A percentile compares a stretch with the other conserved stretches of the same genome.
Evolutionary conservation across 1,139 yeast genomes (phyloP).

Genomic region (Lodderomyces jiufengensis): DNA sequence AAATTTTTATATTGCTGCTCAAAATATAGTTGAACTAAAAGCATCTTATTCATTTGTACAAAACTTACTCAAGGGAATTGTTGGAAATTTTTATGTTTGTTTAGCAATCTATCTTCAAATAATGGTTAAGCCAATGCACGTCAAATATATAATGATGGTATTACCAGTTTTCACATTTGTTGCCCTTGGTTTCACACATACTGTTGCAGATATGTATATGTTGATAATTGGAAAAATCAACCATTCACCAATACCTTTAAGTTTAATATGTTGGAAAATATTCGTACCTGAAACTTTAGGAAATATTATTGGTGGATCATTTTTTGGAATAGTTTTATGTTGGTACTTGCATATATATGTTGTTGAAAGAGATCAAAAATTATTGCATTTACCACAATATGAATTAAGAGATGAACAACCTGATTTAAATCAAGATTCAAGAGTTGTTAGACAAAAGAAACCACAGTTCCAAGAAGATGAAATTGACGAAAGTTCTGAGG

Average conservation of each 20-base stretch:
- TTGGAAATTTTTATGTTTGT: slow-evolving; percentile 74
- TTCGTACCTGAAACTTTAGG: slow-evolving; percentile 67
- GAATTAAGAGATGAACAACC: slow-evolving; percentile 80
- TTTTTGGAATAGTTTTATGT: slow-evolving; percentile 59
- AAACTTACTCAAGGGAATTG: slow-evolving; percentile 61
- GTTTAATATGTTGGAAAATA: slow-evolving; percentile 66
- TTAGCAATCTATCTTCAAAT: slow-evolving; percentile 72
- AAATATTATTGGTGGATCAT: slow-evolving; percentile 66
- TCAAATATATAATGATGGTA: slow-evolving; percentile 59
- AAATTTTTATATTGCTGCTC: slow-evolving; percentile 44
- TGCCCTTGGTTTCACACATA: slow-evolving; percentile 69
- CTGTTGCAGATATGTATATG: slow-evolving; percentile 76
- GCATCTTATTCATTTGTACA: slow-evolving; percentile 48
- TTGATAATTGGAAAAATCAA: slow-evolving; percentile 64
- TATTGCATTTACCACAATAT: slow-evolving; percentile 58
- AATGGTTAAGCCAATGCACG: slow-evolving; percentile 79
- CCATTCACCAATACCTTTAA: slow-evolving; percentile 59
- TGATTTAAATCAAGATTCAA: slow-evolving; percentile 67
- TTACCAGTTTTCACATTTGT: slow-evolving; percentile 75
- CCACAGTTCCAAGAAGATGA: slow-evolving; percentile 13
- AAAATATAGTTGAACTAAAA: slow-evolving; percentile 45
- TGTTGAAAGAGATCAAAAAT: slow-evolving; percentile 63
- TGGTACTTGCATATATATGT: slow-evolving; percentile 67
- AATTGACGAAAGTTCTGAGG: slow-evolving; percentile 9
- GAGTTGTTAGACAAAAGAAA: slow-evolving; percentile 54